These are phyloP conservation scores for Emmonsiellopsis sp. DNA, from an alignment of 2,329 filamentous ascomycete species.

Conservation along the genomic window DNA sequence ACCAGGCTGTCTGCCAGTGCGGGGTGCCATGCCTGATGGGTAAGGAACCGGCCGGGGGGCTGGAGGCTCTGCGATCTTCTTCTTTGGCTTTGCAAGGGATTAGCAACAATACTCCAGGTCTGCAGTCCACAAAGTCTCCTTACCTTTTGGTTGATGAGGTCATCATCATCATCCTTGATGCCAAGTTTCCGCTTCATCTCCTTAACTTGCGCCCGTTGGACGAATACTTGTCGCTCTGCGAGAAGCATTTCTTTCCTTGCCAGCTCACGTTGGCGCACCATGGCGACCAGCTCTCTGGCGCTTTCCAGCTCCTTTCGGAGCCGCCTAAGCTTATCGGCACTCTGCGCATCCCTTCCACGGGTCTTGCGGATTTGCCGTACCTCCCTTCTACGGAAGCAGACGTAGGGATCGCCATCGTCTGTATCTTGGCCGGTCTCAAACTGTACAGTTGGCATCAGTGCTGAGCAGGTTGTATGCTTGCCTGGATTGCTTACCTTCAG, in stretches of 20 bases:
- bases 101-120: constrained; percentile 29
- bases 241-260: constrained; percentile 67
- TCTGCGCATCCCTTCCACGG: constrained; percentile 82
- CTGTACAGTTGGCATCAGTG: constrained; percentile 19
- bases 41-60: constrained; percentile 52
- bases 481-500: constrained; percentile 52
- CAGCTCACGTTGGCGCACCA: constrained; percentile 71
- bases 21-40: constrained; percentile 60
- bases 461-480: not conserved
- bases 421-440: constrained; percentile 91
- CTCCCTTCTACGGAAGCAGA: constrained; percentile 93
- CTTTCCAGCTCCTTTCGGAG: constrained; percentile 85
- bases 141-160: constrained; percentile 90
- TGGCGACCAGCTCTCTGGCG: constrained; percentile 66
- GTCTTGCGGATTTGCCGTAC: constrained; percentile 93
- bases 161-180: constrained; percentile 88
- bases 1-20: constrained; percentile 64
- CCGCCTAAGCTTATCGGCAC: constrained; percentile 87
- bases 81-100: constrained; percentile 55
- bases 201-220: constrained; percentile 73
- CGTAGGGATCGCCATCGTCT: constrained; percentile 93
- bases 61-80: constrained; percentile 53
- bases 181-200: constrained; percentile 78
- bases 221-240: constrained; percentile 68
- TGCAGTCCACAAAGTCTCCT: constrained; percentile 23